Percentiles rank a stretch among this genome's conserved stretches.
These are phyloP conservation scores for Laguncularia racemosa DNA, from an alignment of 345 rosid genomes.

Conservation along the genomic window DNA sequence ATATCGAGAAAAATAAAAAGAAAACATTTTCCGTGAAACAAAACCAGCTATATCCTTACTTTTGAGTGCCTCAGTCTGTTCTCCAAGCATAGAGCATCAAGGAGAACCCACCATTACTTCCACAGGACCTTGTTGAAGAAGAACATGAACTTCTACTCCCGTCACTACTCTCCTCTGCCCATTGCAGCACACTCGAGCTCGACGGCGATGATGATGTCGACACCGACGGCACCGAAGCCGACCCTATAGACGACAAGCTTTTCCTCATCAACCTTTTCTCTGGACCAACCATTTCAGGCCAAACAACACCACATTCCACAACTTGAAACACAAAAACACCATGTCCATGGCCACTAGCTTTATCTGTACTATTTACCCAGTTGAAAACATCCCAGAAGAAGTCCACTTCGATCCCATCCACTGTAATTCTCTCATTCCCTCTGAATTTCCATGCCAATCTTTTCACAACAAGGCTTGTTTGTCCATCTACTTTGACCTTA, in stretches of 20 bases:
- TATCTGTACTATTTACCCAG: conserved; percentile 24
- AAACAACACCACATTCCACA: conserved; percentile 48
- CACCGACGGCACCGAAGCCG: conserved; percentile 11
- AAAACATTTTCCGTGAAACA: background rate
- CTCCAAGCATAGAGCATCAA: conserved; percentile 53
- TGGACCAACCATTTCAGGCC: conserved; percentile 53
- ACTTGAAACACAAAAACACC: conserved; percentile 58
- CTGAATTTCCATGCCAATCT: conserved; percentile 51
- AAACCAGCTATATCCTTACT: background rate
- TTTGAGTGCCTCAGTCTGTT: conserved; percentile 2
- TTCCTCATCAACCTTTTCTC: conserved; percentile 56
- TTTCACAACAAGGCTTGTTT: conserved; percentile 31
- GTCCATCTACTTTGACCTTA: conserved; percentile 40
- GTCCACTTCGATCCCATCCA: conserved; percentile 37
- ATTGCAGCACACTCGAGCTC: conserved; percentile 44
- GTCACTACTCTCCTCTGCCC: conserved; percentile 68
- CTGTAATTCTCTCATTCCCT: conserved; percentile 38
- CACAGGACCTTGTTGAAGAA: conserved; percentile 41
- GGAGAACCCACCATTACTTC: conserved; percentile 43
- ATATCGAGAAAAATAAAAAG: too few relatives aligned
- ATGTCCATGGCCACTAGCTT: conserved; percentile 13
- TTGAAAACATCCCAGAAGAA: conserved; percentile 54
- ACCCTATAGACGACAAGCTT: conserved; percentile 19
- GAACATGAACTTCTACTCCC: conserved; percentile 52
- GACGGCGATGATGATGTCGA: conserved; percentile 26